Evolutionary conservation across 805 yeast genomes (phyloP).

Genomic region (Teunomyces kruisii): DNA sequence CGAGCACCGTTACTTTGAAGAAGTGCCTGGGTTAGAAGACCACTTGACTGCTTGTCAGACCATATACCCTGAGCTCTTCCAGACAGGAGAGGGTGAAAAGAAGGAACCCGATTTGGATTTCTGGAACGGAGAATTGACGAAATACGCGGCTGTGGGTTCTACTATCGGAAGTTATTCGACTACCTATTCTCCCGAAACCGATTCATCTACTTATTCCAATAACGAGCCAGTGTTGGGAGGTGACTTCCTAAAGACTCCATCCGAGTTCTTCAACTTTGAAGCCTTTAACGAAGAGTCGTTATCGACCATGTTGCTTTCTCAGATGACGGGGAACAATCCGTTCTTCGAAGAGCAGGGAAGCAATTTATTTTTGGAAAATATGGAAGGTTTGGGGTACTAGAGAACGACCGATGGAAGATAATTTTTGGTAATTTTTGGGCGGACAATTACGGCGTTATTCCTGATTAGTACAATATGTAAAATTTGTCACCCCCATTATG

Average conservation of each 20-base stretch:
- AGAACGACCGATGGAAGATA: no score
- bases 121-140: background rate
- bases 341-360: background rate
- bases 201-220: background rate
- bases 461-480: no score
- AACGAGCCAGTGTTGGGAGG: background rate
- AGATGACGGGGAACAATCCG: background rate
- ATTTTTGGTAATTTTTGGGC: no score
- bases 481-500: no score
- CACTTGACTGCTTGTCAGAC: constrained; percentile 18
- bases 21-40: constrained; percentile 15
- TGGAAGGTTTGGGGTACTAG: background rate
- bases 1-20: constrained; percentile 12
- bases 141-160: background rate
- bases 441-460: no score
- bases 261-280: background rate
- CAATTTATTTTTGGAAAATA: background rate
- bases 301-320: background rate
- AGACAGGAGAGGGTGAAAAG: background rate
- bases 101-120: background rate
- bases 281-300: background rate
- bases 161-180: background rate
- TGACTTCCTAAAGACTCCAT: background rate
- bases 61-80: constrained; percentile 16
- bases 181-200: background rate